Conservation (phyloP, 768 basidiomycete genomes). For the Termitomyces sp. region DNA sequence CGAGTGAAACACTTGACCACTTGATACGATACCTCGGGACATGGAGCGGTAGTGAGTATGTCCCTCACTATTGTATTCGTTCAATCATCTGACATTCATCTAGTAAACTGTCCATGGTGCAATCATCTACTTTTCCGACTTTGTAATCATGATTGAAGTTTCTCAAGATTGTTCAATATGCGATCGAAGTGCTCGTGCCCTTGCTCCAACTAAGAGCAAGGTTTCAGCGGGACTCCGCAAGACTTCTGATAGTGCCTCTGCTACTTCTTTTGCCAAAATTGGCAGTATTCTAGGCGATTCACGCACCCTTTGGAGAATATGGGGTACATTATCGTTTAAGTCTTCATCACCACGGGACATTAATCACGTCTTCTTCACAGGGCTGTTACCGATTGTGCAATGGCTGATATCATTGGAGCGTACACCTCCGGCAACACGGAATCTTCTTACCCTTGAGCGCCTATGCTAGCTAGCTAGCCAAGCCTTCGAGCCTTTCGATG, state of each 20-base stretch:
- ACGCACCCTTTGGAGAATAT: too few relatives aligned
- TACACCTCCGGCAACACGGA: conserved; percentile 63
- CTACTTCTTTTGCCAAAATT: too few relatives aligned
- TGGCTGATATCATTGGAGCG: conserved; percentile 77
- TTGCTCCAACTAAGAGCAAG: conserved; percentile 63
- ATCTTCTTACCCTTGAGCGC: conserved; percentile 71
- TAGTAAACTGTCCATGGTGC: conserved; percentile 76
- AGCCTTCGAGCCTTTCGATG: too few relatives aligned
- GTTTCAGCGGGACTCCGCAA: conserved; percentile 59
- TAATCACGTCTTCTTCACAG: conserved; percentile 26
- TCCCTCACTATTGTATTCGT: too few relatives aligned
- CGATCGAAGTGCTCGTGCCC: conserved; percentile 64
- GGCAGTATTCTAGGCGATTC: too few relatives aligned
- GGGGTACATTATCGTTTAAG: conserved; percentile 42
- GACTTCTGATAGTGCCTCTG: conserved; percentile 49
- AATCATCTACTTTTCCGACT: conserved; percentile 1
- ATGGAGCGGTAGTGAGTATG: too few relatives aligned
- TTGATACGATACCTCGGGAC: conserved; percentile 72
- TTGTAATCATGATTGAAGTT: not conserved
- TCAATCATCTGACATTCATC: too few relatives aligned
- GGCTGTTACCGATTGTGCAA: conserved; percentile 72
- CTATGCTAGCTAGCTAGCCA: too few relatives aligned
- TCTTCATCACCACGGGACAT: not conserved
- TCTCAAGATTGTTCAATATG: conserved; percentile 65
- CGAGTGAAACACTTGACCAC: too few relatives aligned